Base-by-base conservation (phyloP, 164 flowering plant species). In the Buxus sempervirens region DNA sequence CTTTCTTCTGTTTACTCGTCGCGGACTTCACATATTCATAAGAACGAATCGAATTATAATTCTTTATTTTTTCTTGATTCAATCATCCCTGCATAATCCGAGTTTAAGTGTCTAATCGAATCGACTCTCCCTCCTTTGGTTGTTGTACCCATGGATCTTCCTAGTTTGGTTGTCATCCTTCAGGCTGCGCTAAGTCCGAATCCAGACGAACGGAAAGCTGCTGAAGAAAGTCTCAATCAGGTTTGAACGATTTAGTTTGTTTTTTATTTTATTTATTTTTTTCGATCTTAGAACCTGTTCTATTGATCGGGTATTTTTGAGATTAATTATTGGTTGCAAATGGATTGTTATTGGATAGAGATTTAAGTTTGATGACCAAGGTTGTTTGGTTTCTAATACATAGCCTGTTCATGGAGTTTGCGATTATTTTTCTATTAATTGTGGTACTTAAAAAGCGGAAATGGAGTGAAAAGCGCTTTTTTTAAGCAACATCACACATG, bases 131-230 rank as follows among this genome's bases (percentile, higher is more conserved):
- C 38, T 45, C 1, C 10, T 45, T 45, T 42, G 60, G 60, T 22
- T 61, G 32, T 55, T 21, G 6, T 27, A 53, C 26, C 7, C 5
- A 91, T 96, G 99, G 99, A 96, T 90, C 90, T 96, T 67, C 93
- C 78, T 0, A 82, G 83, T 65, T 87, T 96, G 27, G 89, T 89
- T 5, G 70, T 88, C 7, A 72, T 90, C 32, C 87, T 96, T 62
- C 91, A 86, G 60, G 91, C 93, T n/a, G 98, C 96, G 14, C 95
- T 90, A 21, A 96, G 96, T 72, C 93, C 94, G 62, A 88, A 84
- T 79, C 98, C 95, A 9, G 87, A 83, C 38, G 90, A 89, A 70
- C 84, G 97, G 36, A 90, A 90, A 67, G 93, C 97, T 10, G 99
- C 96, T 26, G 99, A 93, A 78, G 85, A 86, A 26, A 86, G 86